Conservation (phyloP, 2,329 filamentous ascomycete genomes). For the Neofusicoccum ribis region DNA sequence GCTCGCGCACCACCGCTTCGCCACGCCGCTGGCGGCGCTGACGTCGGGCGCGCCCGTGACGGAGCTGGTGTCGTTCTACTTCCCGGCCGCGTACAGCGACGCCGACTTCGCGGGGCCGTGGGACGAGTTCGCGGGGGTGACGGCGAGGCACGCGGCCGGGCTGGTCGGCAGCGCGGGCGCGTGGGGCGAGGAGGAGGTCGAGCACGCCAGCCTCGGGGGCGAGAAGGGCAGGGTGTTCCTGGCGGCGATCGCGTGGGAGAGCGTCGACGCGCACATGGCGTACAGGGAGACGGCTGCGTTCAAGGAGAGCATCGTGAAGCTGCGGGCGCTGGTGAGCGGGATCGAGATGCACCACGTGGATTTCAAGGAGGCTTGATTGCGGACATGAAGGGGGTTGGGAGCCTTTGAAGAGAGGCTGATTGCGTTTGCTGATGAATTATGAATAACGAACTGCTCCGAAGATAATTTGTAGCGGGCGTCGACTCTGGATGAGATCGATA, state of each 20-base stretch:
- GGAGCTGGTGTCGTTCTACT: conserved; percentile 50
- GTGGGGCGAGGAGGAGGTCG: conserved; percentile 34
- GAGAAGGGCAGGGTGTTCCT: conserved; percentile 44
- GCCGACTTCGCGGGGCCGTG: conserved; percentile 36
- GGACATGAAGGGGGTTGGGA: too few species aligned
- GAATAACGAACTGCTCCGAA: background rate
- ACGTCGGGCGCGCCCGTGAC: conserved; percentile 48
- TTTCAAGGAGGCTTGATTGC: conserved; percentile 21
- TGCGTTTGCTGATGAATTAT: background rate
- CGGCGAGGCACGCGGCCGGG: conserved; percentile 34
- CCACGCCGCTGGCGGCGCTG: conserved; percentile 28
- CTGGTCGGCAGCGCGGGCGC: conserved; percentile 31
- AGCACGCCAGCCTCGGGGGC: conserved; percentile 22
- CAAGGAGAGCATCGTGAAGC: conserved; percentile 38
- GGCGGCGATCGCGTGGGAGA: conserved; percentile 54
- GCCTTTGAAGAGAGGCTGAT: background rate
- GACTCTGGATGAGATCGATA: too few species aligned
- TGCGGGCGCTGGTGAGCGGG: conserved; percentile 46
- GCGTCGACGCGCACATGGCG: conserved; percentile 50
- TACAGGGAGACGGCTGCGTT: conserved; percentile 50
- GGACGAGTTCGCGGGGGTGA: conserved; percentile 39
- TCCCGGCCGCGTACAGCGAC: conserved; percentile 34
- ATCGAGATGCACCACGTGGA: conserved; percentile 43
- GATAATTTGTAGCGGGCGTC: too few species aligned
- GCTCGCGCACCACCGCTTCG: conserved; percentile 39